Percentiles rank a stretch among this genome's conserved stretches.
phyloP scores from a whole-genome alignment of 768 basidiomycete genomes.

The Russula sp. region DNA sequence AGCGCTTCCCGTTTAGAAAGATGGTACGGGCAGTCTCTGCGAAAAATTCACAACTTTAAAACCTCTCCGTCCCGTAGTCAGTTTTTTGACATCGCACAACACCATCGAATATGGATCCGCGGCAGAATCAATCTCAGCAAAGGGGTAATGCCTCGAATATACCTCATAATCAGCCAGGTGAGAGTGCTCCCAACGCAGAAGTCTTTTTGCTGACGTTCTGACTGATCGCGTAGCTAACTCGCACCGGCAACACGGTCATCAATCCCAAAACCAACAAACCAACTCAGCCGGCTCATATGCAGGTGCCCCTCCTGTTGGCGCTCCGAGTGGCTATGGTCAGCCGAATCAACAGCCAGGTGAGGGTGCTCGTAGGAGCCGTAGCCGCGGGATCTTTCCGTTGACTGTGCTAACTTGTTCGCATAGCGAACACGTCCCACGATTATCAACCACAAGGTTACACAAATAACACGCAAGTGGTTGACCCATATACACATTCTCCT shows the following conservation, averaged over 20 bases:
- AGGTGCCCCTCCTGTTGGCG: no score
- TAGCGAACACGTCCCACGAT: not conserved
- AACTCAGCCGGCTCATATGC: not conserved
- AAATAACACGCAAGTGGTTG: not conserved
- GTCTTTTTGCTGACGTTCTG: not conserved
- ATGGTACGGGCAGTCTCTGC: not conserved
- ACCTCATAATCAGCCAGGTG: not conserved
- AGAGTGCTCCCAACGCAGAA: not conserved
- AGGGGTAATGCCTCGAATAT: not conserved
- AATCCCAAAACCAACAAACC: not conserved
- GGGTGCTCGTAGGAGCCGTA: no score
- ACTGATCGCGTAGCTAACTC: not conserved
- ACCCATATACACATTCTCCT: not conserved
- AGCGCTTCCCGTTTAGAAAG: not conserved
- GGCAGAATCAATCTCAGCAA: not conserved
- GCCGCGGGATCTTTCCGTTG: not conserved
- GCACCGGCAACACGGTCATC: no score
- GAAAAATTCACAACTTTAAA: conserved; percentile 5
- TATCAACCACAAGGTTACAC: not conserved
- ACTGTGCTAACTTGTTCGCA: not conserved
- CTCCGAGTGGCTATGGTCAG: no score
- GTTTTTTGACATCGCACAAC: conserved; percentile 10
- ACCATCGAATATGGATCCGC: not conserved
- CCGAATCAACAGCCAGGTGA: no score
- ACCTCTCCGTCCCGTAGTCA: not conserved